These are phyloP conservation scores for Colletotrichum chlorophyti DNA, from an alignment of 2,329 filamentous ascomycete genomes.

Conservation along the genomic window DNA sequence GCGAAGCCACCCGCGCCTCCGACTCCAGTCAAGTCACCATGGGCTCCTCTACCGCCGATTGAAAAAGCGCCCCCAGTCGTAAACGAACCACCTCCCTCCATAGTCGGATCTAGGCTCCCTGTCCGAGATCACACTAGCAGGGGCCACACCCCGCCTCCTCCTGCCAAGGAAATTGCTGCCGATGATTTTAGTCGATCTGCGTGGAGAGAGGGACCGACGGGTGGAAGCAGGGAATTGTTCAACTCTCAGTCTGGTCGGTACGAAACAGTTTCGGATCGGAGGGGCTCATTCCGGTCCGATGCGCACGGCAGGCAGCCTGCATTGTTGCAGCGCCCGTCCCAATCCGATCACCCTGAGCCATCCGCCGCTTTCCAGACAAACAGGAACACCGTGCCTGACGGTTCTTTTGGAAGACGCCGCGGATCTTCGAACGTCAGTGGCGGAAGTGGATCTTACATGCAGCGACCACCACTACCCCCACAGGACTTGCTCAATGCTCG, in stretches of 20 bases:
- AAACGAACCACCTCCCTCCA: constrained; percentile 57
- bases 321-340: constrained; percentile 76
- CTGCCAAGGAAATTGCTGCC: constrained; percentile 84
- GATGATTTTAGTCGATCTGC: constrained; percentile 89
- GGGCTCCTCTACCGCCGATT: constrained; percentile 85
- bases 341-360: constrained; percentile 76
- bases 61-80: constrained; percentile 78
- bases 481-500: constrained; percentile 52
- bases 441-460: constrained; percentile 74
- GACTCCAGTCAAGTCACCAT: constrained; percentile 84
- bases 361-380: constrained; percentile 86
- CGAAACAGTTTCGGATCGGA: constrained; percentile 84
- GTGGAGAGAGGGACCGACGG: constrained; percentile 74
- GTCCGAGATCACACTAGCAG: constrained; percentile 50
- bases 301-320: constrained; percentile 74
- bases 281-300: constrained; percentile 73
- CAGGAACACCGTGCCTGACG: constrained; percentile 67
- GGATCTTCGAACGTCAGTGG: constrained; percentile 93
- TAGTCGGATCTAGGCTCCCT: constrained; percentile 34
- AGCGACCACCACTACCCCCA: constrained; percentile 55
- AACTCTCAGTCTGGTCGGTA: constrained; percentile 96
- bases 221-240: constrained; percentile 78
- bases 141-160: constrained; percentile 53
- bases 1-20: constrained; percentile 73
- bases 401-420: constrained; percentile 75